Evolutionary conservation across 2,329 filamentous ascomycete genomes (phyloP).

Genomic region (Cladophialophora chaetospira): DNA sequence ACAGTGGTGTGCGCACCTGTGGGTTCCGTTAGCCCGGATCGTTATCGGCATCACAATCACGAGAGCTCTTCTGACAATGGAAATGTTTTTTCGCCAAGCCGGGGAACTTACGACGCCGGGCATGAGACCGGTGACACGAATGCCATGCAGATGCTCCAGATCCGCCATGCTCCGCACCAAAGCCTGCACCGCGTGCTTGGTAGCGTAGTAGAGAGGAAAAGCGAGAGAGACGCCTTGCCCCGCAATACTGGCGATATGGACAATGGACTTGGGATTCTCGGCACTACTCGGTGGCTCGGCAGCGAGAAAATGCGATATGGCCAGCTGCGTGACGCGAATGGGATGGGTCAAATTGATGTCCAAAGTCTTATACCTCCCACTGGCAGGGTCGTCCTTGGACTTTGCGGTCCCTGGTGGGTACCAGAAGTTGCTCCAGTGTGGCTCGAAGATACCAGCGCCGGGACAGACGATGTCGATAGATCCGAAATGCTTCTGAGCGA

Average conservation of each 20-base stretch:
- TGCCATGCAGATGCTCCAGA: constrained; percentile 52
- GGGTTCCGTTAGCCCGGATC: no score
- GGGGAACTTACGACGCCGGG: constrained; percentile 64
- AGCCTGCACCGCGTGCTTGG: constrained; percentile 53
- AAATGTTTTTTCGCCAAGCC: no score
- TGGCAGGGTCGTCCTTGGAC: constrained; percentile 45
- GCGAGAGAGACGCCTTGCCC: constrained; percentile 44
- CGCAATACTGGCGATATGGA: constrained; percentile 54
- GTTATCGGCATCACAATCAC: no score
- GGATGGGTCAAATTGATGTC: constrained; percentile 58
- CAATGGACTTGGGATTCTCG: constrained; percentile 43
- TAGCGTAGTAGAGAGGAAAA: constrained; percentile 51
- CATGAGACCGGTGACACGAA: constrained; percentile 62
- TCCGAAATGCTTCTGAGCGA: constrained; percentile 52
- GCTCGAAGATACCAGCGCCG: constrained; percentile 45
- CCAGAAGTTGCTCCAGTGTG: constrained; percentile 56
- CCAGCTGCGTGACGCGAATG: constrained; percentile 54
- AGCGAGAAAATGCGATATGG: constrained; percentile 52
- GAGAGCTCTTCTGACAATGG: no score
- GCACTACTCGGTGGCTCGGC: constrained; percentile 29
- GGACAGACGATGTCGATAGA: constrained; percentile 51
- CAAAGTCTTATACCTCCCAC: constrained; percentile 48
- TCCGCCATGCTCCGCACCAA: constrained; percentile 53
- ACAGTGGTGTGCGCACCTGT: constrained; percentile 9
- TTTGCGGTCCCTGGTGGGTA: constrained; percentile 46